Conservation (phyloP, 148 eudicot genomes). For the Rhododendron williamsianum region DNA sequence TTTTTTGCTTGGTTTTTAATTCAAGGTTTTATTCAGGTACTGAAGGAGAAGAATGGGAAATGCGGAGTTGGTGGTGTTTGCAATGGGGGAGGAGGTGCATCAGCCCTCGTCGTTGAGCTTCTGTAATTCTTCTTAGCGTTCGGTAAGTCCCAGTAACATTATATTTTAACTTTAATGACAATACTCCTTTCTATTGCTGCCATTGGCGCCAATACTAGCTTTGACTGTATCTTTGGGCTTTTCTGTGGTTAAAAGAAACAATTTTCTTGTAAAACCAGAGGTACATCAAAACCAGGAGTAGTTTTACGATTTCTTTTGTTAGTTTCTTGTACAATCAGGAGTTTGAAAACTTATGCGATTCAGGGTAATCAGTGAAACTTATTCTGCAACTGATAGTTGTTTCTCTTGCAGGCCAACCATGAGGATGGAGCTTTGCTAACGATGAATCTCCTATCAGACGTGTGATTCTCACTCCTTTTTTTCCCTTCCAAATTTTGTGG, state of each 20-base stretch:
- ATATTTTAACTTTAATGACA: not conserved
- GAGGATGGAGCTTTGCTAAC: not conserved
- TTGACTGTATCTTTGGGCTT: not conserved
- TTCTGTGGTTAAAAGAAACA: not conserved
- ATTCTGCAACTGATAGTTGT: not conserved
- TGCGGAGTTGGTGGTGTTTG: constrained; percentile 91
- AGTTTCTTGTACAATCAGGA: not conserved
- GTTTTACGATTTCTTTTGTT: not conserved
- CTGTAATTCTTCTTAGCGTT: constrained; percentile 30
- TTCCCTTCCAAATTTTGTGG: not conserved
- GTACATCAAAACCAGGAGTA: not conserved
- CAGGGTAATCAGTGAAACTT: not conserved
- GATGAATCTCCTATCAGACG: constrained; percentile 2
- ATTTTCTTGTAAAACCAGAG: not conserved
- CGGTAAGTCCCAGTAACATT: constrained; percentile 19
- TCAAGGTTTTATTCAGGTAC: constrained; percentile 39
- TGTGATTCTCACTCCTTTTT: not conserved
- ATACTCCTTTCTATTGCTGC: not conserved
- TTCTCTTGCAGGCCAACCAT: constrained; percentile 6
- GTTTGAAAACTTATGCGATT: not conserved
- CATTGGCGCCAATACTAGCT: not conserved
- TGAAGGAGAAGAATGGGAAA: constrained; percentile 76
- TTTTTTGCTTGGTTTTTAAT: not conserved
- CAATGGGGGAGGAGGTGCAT: constrained; percentile 99
- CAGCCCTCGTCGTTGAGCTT: constrained; percentile 84